Base-by-base conservation (phyloP, 257 asterid species). In the Solanum piurae region DNA sequence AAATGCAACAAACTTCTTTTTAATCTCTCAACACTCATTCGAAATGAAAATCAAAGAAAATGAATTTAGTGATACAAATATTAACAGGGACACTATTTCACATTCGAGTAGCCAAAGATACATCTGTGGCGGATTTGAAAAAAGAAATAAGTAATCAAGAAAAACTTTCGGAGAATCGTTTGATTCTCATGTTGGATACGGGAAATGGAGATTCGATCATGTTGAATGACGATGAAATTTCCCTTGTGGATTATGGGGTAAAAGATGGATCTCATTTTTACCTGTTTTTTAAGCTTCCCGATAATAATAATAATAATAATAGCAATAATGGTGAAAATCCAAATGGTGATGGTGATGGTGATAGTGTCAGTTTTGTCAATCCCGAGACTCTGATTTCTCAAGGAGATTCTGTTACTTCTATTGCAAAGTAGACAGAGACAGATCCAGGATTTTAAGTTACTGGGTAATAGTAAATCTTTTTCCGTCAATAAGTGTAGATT, bases 211-310 rank as follows among this genome's bases (percentile, higher is more conserved):
- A 38, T 69, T 31, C 46, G 9, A 9, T 75, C 66, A 21, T 94
- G 76, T 80, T 94, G 90, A 85, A 42, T 13, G 80, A 86, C 0
- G 90, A 94, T 9, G 92, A 93, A 37, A 46, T 68, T 55, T 7
- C 87, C 10, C 94, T 96, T 27, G 84, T 73, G 16, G 93, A 91
- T 5, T 94, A 90, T 9, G 96, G 98, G 2, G 91, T 96, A 37
- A n/a, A 29, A 69, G 96, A 94, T 66, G 91, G 94, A 86, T 95
- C 98, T 55, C 98, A 88, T 66, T 73, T 95, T 75, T 94, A 94
- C 83, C 87, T 95, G 55, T 92, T 94, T 86, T 91, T 94, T 11
- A 34, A 60, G 34, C 88, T 49, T 27, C 52, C 52, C 0, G 5
- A 80, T 16, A 79, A 9, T 9, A 79, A 42, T 16, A 79, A 9